phyloP scores from a whole-genome alignment of 1,284 basidiomycete genomes.

The Boletus sp. region DNA sequence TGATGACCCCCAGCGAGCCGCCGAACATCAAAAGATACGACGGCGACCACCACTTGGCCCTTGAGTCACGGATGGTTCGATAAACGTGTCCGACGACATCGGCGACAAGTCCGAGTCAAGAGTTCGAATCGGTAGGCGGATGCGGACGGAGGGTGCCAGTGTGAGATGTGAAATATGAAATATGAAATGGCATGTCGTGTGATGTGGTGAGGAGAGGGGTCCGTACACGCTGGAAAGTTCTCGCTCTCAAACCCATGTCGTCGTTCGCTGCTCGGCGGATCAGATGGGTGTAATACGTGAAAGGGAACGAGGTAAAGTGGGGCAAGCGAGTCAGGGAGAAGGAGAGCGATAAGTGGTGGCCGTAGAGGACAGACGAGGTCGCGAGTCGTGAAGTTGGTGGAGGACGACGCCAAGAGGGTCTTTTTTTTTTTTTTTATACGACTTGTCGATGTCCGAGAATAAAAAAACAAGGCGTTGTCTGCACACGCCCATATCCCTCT shows the following conservation, averaged over 20 bases:
- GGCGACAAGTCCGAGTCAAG: slow-evolving; percentile 28
- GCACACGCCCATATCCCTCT: slow-evolving; percentile 1
- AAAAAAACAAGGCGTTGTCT: slow-evolving; percentile 14
- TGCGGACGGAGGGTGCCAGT: slow-evolving; percentile 11
- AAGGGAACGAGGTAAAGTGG: background rate
- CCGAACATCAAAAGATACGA: slow-evolving; percentile 10
- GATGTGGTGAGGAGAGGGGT: no score
- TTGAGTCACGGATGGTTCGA: slow-evolving; percentile 21
- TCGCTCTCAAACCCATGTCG: slow-evolving; percentile 13
- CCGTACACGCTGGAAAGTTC: slow-evolving; percentile 16
- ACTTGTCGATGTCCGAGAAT: no score
- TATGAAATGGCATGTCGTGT: background rate
- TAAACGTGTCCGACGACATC: slow-evolving; percentile 25
- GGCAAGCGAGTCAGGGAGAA: no score
- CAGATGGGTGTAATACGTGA: slow-evolving; percentile 1
- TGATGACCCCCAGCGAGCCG: slow-evolving; percentile 8
- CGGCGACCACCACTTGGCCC: slow-evolving; percentile 24
- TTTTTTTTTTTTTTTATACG: slow-evolving; percentile 14
- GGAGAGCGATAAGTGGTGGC: background rate
- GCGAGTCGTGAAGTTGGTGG: slow-evolving; percentile 4
- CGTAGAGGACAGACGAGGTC: background rate
- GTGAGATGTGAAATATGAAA: background rate
- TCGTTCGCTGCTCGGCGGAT: background rate
- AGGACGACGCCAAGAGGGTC: background rate
- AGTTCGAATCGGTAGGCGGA: slow-evolving; percentile 22